These are phyloP conservation scores for Alternaria dauci DNA, from an alignment of 2,329 filamentous ascomycete genomes.

Conservation along the genomic window DNA sequence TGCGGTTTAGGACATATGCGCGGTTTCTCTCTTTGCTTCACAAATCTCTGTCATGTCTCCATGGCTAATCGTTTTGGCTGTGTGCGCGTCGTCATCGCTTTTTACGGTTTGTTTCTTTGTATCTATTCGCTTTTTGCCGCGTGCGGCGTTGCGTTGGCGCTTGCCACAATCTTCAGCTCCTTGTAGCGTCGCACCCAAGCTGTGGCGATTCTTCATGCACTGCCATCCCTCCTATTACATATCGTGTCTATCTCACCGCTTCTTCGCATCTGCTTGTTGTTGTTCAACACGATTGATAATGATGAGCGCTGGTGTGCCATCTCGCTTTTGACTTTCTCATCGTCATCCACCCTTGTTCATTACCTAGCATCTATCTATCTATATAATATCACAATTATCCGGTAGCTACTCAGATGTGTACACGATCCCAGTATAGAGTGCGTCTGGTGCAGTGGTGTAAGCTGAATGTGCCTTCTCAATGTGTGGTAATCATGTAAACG, in stretches of 20 bases:
- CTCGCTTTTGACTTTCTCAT: background rate
- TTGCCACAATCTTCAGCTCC: constrained; percentile 1
- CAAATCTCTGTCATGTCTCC: background rate
- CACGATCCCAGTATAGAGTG: background rate
- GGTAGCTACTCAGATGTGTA: background rate
- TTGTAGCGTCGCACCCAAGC: background rate
- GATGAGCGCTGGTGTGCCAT: background rate
- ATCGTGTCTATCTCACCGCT: background rate
- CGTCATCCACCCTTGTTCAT: background rate
- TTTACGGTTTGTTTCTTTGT: constrained; percentile 7
- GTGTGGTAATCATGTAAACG: background rate
- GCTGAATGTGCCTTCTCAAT: background rate
- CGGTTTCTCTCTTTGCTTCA: background rate
- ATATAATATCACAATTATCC: background rate
- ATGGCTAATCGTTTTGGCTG: background rate
- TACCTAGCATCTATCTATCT: background rate
- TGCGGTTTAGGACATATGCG: background rate
- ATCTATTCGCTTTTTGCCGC: constrained; percentile 11
- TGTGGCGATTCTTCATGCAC: background rate
- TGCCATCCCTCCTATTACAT: background rate
- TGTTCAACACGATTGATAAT: constrained; percentile 22
- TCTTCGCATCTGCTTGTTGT: constrained; percentile 3
- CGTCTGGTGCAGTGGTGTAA: background rate
- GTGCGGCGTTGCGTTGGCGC: background rate
- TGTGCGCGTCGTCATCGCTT: background rate